These are phyloP conservation scores for Eutypa lata DNA, from an alignment of 2,329 filamentous ascomycete genomes.

Conservation along the genomic window DNA sequence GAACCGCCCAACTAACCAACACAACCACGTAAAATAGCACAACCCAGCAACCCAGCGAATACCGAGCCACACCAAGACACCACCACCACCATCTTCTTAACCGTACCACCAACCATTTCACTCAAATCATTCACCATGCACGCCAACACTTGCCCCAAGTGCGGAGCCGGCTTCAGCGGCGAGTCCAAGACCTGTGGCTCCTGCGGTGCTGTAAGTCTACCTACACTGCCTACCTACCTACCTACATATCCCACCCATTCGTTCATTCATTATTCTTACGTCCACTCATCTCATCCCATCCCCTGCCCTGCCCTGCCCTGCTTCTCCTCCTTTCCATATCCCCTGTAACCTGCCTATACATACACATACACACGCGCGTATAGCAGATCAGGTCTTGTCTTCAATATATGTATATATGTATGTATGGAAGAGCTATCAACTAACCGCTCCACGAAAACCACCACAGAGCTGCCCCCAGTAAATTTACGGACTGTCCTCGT, in stretches of 20 bases:
- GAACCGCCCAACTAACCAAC: background rate
- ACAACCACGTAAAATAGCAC: background rate
- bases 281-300: background rate
- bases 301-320: too few species aligned
- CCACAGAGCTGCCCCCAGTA: constrained; percentile 20
- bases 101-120: constrained; percentile 2
- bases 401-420: too few species aligned
- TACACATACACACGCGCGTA: too few species aligned
- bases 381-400: too few species aligned
- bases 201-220: constrained; percentile 54
- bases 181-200: constrained; percentile 50
- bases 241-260: background rate
- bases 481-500: background rate
- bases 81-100: too few species aligned
- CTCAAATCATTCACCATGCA: constrained; percentile 35
- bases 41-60: too few species aligned
- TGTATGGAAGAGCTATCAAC: too few species aligned
- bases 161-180: constrained; percentile 44
- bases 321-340: too few species aligned
- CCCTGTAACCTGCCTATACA: too few species aligned
- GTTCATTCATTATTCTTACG: background rate
- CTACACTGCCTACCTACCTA: background rate
- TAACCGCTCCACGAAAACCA: too few species aligned
- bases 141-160: constrained; percentile 52
- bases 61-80: too few species aligned